Evolutionary conservation across 306 rosid species (phyloP), one percentile per base, ranked within the genome.

Genomic region (Myrica gale): DNA sequence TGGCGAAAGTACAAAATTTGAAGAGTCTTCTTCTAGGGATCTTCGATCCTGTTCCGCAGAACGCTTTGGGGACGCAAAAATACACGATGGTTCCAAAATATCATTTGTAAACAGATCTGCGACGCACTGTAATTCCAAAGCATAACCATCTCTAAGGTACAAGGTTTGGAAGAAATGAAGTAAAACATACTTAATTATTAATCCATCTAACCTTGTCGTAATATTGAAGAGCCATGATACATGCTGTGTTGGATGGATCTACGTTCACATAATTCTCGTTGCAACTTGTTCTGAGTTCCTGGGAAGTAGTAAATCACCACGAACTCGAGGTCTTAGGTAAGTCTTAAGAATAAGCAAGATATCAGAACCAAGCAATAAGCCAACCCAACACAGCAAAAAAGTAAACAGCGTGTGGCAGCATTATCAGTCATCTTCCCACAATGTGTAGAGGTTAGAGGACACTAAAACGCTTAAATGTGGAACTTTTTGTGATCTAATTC

Each of bases 1-100:
- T 10, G 79, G 79, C 0, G 73, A 75, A 8, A 75, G 65, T n/a
- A 77, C 7, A 53, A 69, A 77, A 17, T 69, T 39, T 52, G 8
- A 20, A 6, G 44, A n/a, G 32, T 58, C 56, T 57, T 69, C 44
- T 56, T 39, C 6, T 19, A 71, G 46, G 9, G 72, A 71, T 72
- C 67, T 71, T 72, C 62, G 63, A n/a, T 19, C 46, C 19, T 23
- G 47, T 13, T 32, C 67, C 7, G 7, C 1, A 9, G 72, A 10
- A 42, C 11, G 68, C 15, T 45, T 67, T 8, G 77, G 77, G 37
- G 82, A 50, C 20, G 77, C 82, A 62, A 43, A 72, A 51, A 7
- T 68, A 51, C 82, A 78, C 1, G 51, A 62, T 0, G 82, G 82
- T 17, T 71, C 77, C 68, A 78, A 63, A 20, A 72, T 17, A 32